phyloP scores from a whole-genome alignment of 2,329 filamentous ascomycete species.

The Coniochaeta prunicola region DNA sequence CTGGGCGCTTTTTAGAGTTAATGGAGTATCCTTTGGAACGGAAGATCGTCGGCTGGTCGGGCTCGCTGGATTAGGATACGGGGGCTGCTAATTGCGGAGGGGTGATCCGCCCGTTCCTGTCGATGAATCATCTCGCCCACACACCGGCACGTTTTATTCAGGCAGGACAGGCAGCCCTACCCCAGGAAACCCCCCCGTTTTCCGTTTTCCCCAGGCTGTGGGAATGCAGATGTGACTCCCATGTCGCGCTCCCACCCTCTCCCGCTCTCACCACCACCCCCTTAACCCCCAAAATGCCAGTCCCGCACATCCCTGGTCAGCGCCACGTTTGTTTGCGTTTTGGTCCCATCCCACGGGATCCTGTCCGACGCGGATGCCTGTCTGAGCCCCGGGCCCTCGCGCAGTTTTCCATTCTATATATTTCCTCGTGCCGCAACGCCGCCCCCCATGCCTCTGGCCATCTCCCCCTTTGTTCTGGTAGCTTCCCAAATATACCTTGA shows the following conservation, averaged over 20 bases:
- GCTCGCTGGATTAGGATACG: neutral
- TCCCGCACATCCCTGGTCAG: neutral
- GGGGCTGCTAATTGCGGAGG: neutral
- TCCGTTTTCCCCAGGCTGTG: neutral
- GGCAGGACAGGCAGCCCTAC: neutral
- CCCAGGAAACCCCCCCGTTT: neutral
- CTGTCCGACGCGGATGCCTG: conserved; percentile 1
- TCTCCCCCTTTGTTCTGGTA: neutral
- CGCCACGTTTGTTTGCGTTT: conserved; percentile 1
- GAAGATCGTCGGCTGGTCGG: neutral
- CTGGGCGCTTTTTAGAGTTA: neutral
- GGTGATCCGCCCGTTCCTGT: neutral
- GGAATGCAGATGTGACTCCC: neutral
- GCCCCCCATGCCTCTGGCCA: neutral
- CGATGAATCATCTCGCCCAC: neutral
- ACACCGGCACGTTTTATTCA: conserved; percentile 1
- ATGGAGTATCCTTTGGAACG: neutral
- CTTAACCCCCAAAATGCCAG: neutral
- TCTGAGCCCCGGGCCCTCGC: neutral
- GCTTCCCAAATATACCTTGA: neutral
- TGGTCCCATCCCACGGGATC: neutral
- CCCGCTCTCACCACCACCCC: neutral
- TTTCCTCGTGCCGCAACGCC: conserved; percentile 1
- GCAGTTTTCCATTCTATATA: neutral
- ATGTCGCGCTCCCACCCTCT: neutral